Base-by-base conservation (phyloP, 2,329 filamentous ascomycete species). In the Aureobasidium sp. region DNA sequence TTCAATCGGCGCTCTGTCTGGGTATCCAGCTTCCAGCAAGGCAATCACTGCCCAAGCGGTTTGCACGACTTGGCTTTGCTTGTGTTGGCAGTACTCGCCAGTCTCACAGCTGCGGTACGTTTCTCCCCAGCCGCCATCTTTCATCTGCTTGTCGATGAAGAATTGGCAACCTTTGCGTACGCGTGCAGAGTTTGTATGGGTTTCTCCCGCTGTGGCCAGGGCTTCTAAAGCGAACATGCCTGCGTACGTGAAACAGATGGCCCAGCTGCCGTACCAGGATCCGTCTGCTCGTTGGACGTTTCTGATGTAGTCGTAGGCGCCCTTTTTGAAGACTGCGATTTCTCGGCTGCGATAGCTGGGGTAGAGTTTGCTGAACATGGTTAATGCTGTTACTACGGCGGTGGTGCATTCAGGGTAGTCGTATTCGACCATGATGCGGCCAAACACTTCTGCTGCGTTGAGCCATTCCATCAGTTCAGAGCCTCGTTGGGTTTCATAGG, bases 371-470 rank as follows among this genome's bases (percentile, higher is more conserved):
- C 84, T 83, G 78, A 97, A 97, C 2, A 93, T 80, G 5, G 87
- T 88, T 25, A 99, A 79, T 0, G 90, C 91, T 1, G 90, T 97
- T 3, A 99, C 89, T 34, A 91, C 91, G 0, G 94, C 92, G 2
- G 94, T 97, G 0, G 94, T 99, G 78, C 94, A 99, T 74, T 99
- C 94, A 0, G 93, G 91, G 70, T 99, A 97, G 73, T 96, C 91
- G 73, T 99, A 99, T 71, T 97, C 93, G 59, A 99, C 88, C 94
- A 99, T 99, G 76, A 99, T 99, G 25, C 87, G 84, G 15, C 91
- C 92, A 73, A 99, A 99, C 0, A 99, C 92, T 73, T 99, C 94
- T 1, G 94, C 94, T 0, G 93, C 93, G 70, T 99, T 99, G 47
- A 99, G 83, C 72, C 86, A 81, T 74, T 99, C 94, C 66, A 97